Evolutionary conservation across 768 basidiomycete genomes (phyloP).

Genomic region (Boletellus ananiceps): DNA sequence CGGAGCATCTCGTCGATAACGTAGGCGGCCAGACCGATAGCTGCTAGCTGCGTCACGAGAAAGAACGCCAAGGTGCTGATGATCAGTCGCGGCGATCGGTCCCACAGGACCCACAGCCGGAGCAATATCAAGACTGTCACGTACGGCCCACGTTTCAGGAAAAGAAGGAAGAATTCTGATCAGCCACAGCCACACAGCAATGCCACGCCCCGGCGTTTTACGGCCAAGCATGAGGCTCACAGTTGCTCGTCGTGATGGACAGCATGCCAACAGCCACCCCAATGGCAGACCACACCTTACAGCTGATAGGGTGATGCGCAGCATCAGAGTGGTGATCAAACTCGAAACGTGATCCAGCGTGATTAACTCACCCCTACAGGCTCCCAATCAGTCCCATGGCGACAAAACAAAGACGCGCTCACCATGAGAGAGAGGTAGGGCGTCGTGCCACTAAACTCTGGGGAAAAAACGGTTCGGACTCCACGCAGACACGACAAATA

Average conservation of each 20-base stretch:
- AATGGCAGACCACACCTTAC: slow-evolving; percentile 20
- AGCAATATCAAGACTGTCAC: slow-evolving; percentile 35
- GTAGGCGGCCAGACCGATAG: slow-evolving; percentile 22
- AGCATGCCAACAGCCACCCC: slow-evolving; percentile 31
- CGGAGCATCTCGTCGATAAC: slow-evolving; percentile 26
- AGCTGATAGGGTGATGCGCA: slow-evolving; percentile 9
- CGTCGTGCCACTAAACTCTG: slow-evolving; percentile 23
- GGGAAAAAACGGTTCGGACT: not conserved
- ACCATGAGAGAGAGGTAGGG: slow-evolving; percentile 13
- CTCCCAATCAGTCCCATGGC: not conserved
- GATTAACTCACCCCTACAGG: slow-evolving; percentile 16
- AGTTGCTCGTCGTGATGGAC: slow-evolving; percentile 35
- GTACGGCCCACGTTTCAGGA: not conserved
- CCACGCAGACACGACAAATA: not conserved
- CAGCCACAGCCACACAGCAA: too few relatives aligned
- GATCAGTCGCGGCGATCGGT: slow-evolving; percentile 25
- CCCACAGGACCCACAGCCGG: slow-evolving; percentile 39
- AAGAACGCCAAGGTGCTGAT: slow-evolving; percentile 28
- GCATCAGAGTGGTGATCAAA: not conserved
- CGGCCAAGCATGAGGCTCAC: slow-evolving; percentile 16
- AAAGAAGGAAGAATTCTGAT: too few relatives aligned
- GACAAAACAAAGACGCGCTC: not conserved
- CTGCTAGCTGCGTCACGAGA: slow-evolving; percentile 26
- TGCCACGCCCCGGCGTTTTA: too few relatives aligned
- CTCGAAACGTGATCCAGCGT: too few relatives aligned